These are phyloP conservation scores for Hyaloperonospora brassicae DNA, from an alignment of 352 stramenopile genomes.

Conservation along the genomic window DNA sequence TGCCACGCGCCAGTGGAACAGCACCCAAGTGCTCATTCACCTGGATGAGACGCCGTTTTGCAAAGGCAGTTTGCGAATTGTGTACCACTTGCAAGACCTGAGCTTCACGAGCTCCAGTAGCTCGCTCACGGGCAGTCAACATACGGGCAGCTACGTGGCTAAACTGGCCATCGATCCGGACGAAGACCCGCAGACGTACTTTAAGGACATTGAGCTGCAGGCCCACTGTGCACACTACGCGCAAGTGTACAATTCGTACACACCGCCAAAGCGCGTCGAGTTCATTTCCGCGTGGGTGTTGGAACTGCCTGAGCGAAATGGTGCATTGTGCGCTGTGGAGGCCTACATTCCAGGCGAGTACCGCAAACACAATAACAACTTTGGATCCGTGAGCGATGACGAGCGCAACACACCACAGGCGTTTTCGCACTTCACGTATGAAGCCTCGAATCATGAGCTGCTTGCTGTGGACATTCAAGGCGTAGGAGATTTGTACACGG, in stretches of 20 bases:
- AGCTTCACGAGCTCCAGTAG: constrained; percentile 20
- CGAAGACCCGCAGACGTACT: constrained; percentile 84
- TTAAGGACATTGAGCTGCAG: constrained; percentile 83
- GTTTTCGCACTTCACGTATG: constrained; percentile 93
- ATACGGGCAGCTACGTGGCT: constrained; percentile 61
- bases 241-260: constrained; percentile 82
- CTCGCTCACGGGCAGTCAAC: constrained; percentile 21
- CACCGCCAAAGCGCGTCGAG: constrained; percentile 70
- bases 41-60: constrained; percentile 78
- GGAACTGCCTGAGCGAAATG: constrained; percentile 62
- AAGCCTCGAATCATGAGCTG: constrained; percentile 86
- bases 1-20: constrained; percentile 62
- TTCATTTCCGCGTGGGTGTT: constrained; percentile 82
- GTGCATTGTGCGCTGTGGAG: constrained; percentile 68
- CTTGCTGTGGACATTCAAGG: constrained; percentile 94
- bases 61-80: constrained; percentile 70
- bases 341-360: constrained; percentile 79
- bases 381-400: constrained; percentile 76
- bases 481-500: constrained; percentile 93
- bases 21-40: constrained; percentile 53
- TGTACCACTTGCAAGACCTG: constrained; percentile 74
- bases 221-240: constrained; percentile 81
- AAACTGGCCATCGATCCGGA: constrained; percentile 84
- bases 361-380: constrained; percentile 87
- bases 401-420: constrained; percentile 82